Percentiles rank a stretch among this genome's conserved stretches.
These are phyloP conservation scores for Xanthoconium stramineum DNA, from an alignment of 768 basidiomycete species.

Conservation along the genomic window DNA sequence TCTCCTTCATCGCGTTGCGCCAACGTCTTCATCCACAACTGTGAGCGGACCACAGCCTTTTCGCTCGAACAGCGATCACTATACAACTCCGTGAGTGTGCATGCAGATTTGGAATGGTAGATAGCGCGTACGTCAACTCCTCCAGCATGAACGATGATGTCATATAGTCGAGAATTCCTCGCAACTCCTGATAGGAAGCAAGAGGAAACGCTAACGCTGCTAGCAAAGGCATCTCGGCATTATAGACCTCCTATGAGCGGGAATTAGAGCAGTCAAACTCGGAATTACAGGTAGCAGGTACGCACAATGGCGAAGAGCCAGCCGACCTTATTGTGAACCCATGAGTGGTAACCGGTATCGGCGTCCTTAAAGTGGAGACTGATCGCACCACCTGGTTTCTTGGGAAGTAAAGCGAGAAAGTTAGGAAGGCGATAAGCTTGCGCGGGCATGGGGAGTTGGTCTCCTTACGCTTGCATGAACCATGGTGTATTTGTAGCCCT, in stretches of 20 bases:
- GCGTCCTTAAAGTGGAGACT: constrained; percentile 25
- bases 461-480: background rate
- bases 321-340: constrained; percentile 23
- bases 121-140: constrained; percentile 23
- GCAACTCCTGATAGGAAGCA: constrained; percentile 20
- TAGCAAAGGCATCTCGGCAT: constrained; percentile 26
- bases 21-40: constrained; percentile 25
- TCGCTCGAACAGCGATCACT: constrained; percentile 28
- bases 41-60: constrained; percentile 12
- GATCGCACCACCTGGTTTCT: constrained; percentile 28
- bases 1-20: constrained; percentile 15
- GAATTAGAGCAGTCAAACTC: background rate
- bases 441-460: constrained; percentile 11
- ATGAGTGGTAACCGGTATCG: constrained; percentile 19
- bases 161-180: constrained; percentile 28
- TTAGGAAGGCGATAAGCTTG: constrained; percentile 25
- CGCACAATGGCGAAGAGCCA: constrained; percentile 22
- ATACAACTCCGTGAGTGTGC: background rate
- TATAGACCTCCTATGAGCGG: constrained; percentile 21
- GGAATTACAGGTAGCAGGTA: background rate
- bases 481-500: constrained; percentile 16
- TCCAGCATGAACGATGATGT: constrained; percentile 31
- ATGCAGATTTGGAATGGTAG: background rate
- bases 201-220: constrained; percentile 25
- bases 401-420: constrained; percentile 22